Evolutionary conservation across 1,284 basidiomycete species (phyloP), one percentile per base, ranked within the genome.

Genomic region (Malassezia yamatoensis): DNA sequence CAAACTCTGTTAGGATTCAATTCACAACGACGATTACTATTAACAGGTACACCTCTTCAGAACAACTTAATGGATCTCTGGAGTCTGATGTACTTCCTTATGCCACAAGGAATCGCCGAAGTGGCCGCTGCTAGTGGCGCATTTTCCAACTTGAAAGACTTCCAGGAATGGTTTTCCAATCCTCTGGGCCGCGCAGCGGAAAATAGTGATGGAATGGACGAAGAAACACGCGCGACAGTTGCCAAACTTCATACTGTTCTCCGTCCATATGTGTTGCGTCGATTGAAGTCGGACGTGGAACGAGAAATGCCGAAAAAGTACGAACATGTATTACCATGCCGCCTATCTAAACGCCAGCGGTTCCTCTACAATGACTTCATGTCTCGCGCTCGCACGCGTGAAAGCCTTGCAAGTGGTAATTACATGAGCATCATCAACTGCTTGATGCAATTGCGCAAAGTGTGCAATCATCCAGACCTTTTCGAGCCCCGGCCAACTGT

Each of bases 331-430:
- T 83, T 94, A 36, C 82, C 90, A 45, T 96, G 91, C 67, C 85
- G 86, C 1, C 79, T 98, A 6, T 94, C 90, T 34, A 96, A 94
- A 74, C 83, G 93, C 1, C 93, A 98, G 68, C 85, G 91, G 6
- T 93, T 89, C 75, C 81, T 98, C 8, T 98, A 98, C 76, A 93
- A 98, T 79, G 93, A 96, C 75, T 96, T 96, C 78, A 96, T 98
- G 90, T 81, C 85, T 5, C 83, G 93, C 29, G 84, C 88, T 0
- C 85, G 89, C 59, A 96, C 93, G 2, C 82, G 83, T 39, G 85
- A 88, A 65, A 88, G 88, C 13, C 80, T 96, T 46, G 81, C 85
- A 15, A 89, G 87, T 5, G 93, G 91, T 3, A 90, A 90, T 53
- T 81, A 81, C 65, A 77, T 82, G 53, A 80, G 79, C 49, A 90